These are phyloP conservation scores for Artemisia argyi DNA, from an alignment of 129 eudicot species.

Conservation along the genomic window DNA sequence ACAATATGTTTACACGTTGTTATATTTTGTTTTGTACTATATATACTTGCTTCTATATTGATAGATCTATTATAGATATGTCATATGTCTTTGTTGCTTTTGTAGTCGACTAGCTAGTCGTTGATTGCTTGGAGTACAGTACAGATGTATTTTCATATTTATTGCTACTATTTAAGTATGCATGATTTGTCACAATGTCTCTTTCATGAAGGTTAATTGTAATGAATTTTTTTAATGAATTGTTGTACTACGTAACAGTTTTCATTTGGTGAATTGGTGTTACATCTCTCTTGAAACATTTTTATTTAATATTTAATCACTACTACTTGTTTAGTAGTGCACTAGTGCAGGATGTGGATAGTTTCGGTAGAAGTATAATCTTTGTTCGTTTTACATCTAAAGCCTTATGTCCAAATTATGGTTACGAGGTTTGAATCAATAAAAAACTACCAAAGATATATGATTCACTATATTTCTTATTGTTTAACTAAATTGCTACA, in stretches of 20 bases:
- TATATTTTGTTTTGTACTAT: conserved; percentile 1
- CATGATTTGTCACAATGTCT: not conserved
- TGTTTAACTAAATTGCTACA: too few relatives aligned
- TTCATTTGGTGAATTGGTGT: not conserved
- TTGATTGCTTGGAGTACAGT: not conserved
- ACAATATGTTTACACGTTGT: conserved; percentile 15
- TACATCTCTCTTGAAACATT: not conserved
- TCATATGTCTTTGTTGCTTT: conserved; percentile 10
- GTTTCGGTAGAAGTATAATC: too few relatives aligned
- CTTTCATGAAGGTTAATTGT: not conserved
- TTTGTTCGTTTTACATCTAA: too few relatives aligned
- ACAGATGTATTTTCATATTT: conserved; percentile 9
- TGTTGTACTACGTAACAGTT: not conserved
- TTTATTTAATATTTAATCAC: too few relatives aligned
- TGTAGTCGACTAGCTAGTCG: not conserved
- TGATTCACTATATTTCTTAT: too few relatives aligned
- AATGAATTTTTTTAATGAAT: not conserved
- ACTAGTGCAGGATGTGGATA: too few relatives aligned
- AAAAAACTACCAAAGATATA: too few relatives aligned
- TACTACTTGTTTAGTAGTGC: too few relatives aligned
- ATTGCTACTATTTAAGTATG: conserved; percentile 1
- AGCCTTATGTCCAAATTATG: too few relatives aligned
- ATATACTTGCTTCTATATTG: not conserved
- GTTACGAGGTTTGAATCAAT: too few relatives aligned
- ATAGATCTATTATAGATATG: conserved; percentile 4